Base-by-base conservation (phyloP, 1,284 basidiomycete genomes). In the Puccinia horiana region DNA sequence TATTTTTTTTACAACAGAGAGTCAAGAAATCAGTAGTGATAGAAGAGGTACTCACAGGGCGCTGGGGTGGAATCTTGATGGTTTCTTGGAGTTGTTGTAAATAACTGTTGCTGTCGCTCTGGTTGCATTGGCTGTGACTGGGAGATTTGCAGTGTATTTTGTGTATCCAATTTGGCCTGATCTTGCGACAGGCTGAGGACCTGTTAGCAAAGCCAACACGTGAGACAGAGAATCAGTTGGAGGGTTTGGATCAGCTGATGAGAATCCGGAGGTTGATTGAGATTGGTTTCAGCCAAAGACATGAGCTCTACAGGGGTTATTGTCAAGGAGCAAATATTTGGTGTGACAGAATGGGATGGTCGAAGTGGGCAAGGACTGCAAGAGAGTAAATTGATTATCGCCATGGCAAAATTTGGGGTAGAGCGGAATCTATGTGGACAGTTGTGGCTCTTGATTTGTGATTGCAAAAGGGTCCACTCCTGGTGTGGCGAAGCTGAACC, bases 51-150 rank as follows among this genome's bases (percentile, higher is more conserved):
- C 49, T 52, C 14, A 52, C 32, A 73, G 49, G 40, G 32, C 65
- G 65, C 49, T 76, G 74, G 42, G 49, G 44, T 29, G 37, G 74
- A n/a, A 54, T 42, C 56, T 76, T 56, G 32, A 61, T 52, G 35
- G 18, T 35, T 61, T 76, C 52, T 76, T 76, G 74, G 16, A 58
- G 74, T 61, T 76, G 74, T 37, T 76, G 74, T 18, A 58, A 37
- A 44, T 11, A 69, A 18, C 52, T 79, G 47, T 54, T 79, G 76
- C 32, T 79, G 76, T 29, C 70, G 76, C 54, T 79, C 42, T 47
- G 37, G 76, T 29, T 78, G 58, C 26, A 35, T 37, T 56, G 69
- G 61, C 37, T 56, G 65, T 70, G 29, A 67, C n/a, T 79, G 77
- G 23, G 56, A 56, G 23, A 70, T 12, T 32, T 79, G 77, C 40